These are phyloP conservation scores for Pichia cephalocereana DNA, from an alignment of 805 yeast genomes.

Conservation along the genomic window DNA sequence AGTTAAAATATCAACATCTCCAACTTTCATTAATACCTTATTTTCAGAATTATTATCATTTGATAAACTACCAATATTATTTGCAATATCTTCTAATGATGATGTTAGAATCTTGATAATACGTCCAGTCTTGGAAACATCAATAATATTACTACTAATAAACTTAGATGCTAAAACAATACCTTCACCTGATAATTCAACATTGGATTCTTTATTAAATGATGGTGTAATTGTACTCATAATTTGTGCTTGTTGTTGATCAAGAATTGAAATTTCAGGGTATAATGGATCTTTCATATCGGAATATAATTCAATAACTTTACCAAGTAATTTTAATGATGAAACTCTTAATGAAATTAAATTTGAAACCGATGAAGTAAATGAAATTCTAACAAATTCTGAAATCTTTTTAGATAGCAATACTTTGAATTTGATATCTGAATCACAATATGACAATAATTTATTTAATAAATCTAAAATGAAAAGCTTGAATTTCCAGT, in stretches of 20 bases:
- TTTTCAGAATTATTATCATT: slow-evolving; percentile 18
- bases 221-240: slow-evolving; percentile 85
- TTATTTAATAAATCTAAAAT: slow-evolving; percentile 39
- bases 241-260: slow-evolving; percentile 92
- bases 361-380: slow-evolving; percentile 70
- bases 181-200: slow-evolving; percentile 68
- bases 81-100: slow-evolving; percentile 51
- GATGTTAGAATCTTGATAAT: slow-evolving; percentile 55
- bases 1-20: slow-evolving; percentile 42
- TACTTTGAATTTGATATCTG: slow-evolving; percentile 30
- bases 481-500: slow-evolving; percentile 46
- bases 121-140: slow-evolving; percentile 39
- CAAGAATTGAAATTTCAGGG: slow-evolving; percentile 61
- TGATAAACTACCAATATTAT: slow-evolving; percentile 15
- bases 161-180: slow-evolving; percentile 71
- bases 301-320: slow-evolving; percentile 52
- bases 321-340: slow-evolving; percentile 62
- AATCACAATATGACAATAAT: slow-evolving; percentile 31
- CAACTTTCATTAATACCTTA: slow-evolving; percentile 37
- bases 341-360: slow-evolving; percentile 47
- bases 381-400: slow-evolving; percentile 70
- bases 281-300: slow-evolving; percentile 61
- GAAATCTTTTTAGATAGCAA: slow-evolving; percentile 38
- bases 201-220: slow-evolving; percentile 62
- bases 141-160: slow-evolving; percentile 50